Evolutionary conservation across 768 basidiomycete species (phyloP).

Genomic region (Rhizopogon vulgaris): DNA sequence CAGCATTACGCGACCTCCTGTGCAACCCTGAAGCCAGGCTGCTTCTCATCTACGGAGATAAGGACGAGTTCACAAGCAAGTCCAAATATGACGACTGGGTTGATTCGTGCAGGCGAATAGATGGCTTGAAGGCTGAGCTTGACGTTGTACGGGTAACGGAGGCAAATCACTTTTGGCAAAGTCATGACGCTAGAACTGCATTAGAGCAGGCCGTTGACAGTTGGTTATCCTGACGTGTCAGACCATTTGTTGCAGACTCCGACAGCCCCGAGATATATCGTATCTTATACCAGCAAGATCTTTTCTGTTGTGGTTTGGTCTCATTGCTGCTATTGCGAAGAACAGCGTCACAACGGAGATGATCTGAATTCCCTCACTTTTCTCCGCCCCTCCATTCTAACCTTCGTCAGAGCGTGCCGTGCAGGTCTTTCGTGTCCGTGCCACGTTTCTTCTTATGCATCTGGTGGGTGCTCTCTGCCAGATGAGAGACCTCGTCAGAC

Average conservation of each 20-base stretch:
- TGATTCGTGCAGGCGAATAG: conserved; percentile 26
- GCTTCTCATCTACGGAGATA: conserved; percentile 60
- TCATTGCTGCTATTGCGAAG: too few relatives aligned
- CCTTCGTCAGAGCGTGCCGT: too few relatives aligned
- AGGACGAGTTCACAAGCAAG: conserved; percentile 63
- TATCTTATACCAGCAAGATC: neutral
- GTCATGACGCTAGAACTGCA: conserved; percentile 16
- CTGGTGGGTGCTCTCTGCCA: too few relatives aligned
- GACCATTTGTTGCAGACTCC: neutral
- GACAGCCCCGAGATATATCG: neutral
- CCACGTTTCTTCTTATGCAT: too few relatives aligned
- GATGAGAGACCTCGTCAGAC: too few relatives aligned
- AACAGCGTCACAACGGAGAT: too few relatives aligned
- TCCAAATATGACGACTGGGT: conserved; percentile 54
- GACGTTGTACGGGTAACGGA: conserved; percentile 33
- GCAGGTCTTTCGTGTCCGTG: too few relatives aligned
- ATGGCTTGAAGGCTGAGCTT: conserved; percentile 21
- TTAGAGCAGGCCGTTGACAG: conserved; percentile 14
- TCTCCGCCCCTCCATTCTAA: too few relatives aligned
- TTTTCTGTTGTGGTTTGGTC: too few relatives aligned
- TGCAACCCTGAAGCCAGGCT: conserved; percentile 41
- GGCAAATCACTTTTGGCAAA: conserved; percentile 68
- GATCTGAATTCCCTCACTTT: too few relatives aligned
- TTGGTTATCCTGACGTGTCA: conserved; percentile 13
- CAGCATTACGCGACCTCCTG: conserved; percentile 45